Percentiles rank a stretch among this genome's conserved stretches.
These are phyloP conservation scores for Annona cherimola DNA, from an alignment of 164 flowering plant species.

Conservation along the genomic window DNA sequence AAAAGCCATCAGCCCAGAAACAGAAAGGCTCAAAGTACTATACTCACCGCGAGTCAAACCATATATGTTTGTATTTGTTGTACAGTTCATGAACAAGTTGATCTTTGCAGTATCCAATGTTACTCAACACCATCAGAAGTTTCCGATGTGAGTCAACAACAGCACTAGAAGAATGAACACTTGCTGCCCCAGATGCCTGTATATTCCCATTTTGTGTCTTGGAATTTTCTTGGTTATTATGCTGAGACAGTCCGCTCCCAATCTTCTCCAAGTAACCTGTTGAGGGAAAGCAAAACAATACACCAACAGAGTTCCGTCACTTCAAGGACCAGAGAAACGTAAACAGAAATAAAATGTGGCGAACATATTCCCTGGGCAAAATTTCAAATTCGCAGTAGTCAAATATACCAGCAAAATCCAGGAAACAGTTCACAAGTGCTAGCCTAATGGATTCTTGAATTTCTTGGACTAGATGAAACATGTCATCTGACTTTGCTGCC, in stretches of 20 bases:
- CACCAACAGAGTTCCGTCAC: background rate
- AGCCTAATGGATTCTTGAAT: constrained; percentile 82
- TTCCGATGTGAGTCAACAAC: constrained; percentile 59
- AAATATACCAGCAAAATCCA: constrained; percentile 86
- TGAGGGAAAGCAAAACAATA: constrained; percentile 11
- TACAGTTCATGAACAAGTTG: constrained; percentile 76
- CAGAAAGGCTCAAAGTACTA: background rate
- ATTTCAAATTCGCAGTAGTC: constrained; percentile 1
- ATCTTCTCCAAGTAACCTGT: constrained; percentile 82
- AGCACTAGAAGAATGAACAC: constrained; percentile 57
- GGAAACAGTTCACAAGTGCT: constrained; percentile 80
- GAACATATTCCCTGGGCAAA: background rate
- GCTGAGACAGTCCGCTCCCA: constrained; percentile 55
- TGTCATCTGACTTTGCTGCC: constrained; percentile 65
- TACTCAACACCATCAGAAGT: constrained; percentile 80
- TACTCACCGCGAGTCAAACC: constrained; percentile 68
- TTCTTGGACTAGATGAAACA: constrained; percentile 70
- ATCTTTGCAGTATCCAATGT: constrained; percentile 95
- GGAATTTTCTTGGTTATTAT: constrained; percentile 40
- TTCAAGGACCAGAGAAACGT: constrained; percentile 3
- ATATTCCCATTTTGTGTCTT: constrained; percentile 58
- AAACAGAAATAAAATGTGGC: background rate
- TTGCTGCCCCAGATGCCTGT: constrained; percentile 36
- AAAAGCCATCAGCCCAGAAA: background rate
- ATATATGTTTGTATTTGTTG: constrained; percentile 72